Evolutionary conservation across 768 basidiomycete genomes (phyloP).

Genomic region (Suillus clintonianus): DNA sequence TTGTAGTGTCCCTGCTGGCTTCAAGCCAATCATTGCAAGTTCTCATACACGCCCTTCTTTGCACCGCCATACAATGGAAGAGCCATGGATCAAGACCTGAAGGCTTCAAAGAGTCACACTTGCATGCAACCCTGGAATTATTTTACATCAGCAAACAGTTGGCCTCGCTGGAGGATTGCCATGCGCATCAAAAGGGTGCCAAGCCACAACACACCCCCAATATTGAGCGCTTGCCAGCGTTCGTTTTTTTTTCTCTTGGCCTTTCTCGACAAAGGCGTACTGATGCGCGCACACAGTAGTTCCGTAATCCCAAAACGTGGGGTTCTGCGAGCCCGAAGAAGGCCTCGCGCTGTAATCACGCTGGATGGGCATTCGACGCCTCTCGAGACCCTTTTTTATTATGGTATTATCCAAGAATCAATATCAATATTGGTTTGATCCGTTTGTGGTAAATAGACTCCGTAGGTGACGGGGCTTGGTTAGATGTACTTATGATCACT

Average conservation of each 20-base stretch:
- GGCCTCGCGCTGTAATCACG: neutral
- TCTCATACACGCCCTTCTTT: neutral
- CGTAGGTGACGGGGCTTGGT: neutral
- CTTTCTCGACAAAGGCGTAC: neutral
- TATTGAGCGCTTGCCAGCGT: too few relatives aligned
- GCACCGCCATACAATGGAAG: neutral
- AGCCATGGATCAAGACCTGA: neutral
- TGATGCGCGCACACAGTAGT: neutral
- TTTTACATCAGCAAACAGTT: neutral
- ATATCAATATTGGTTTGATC: neutral
- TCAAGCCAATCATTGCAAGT: neutral
- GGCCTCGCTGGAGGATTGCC: neutral
- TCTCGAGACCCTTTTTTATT: neutral
- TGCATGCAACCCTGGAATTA: neutral
- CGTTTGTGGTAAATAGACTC: neutral
- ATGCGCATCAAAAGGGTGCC: slow-evolving; percentile 1
- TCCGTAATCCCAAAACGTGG: neutral
- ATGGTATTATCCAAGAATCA: too few relatives aligned
- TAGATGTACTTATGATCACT: neutral
- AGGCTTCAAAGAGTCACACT: neutral
- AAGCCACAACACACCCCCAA: neutral
- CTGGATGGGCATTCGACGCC: neutral
- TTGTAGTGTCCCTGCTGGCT: neutral
- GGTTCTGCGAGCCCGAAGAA: neutral
- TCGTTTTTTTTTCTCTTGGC: neutral